Evolutionary conservation across 2,329 filamentous ascomycete genomes (phyloP).

Genomic region (Graphiopsis chlorocephala): DNA sequence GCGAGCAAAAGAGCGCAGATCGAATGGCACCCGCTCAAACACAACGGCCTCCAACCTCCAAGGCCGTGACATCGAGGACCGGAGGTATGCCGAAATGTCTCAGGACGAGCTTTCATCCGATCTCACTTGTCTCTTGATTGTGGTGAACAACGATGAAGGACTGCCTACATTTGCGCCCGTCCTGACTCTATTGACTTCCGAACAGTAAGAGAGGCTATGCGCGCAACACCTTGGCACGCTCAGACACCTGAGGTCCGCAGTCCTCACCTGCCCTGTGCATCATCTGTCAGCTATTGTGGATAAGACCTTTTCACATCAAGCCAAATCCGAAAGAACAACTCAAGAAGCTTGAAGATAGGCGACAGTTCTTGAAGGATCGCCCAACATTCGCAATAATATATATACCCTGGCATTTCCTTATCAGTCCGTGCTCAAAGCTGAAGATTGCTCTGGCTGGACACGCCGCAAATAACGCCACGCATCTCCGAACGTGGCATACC

Average conservation of each 20-base stretch:
- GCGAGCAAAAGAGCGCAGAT: background rate
- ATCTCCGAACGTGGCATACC: background rate
- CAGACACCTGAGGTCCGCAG: too few species aligned
- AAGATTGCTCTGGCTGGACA: background rate
- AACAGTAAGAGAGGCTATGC: background rate
- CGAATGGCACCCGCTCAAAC: background rate
- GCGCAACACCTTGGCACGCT: background rate
- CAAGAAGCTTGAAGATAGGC: background rate
- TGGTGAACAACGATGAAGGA: background rate
- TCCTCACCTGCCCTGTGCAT: background rate
- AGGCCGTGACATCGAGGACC: background rate
- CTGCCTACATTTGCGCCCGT: background rate
- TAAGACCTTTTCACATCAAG: background rate
- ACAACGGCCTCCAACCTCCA: background rate
- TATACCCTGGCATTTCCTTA: background rate
- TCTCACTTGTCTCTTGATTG: background rate
- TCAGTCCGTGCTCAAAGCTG: conserved; percentile 3
- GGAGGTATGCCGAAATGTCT: background rate
- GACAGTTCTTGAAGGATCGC: background rate
- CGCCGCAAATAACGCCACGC: background rate
- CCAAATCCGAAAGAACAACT: background rate
- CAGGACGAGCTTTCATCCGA: background rate
- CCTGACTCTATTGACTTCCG: background rate
- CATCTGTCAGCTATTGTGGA: background rate
- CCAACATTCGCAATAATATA: background rate